Percentiles rank a stretch among this genome's conserved stretches.
These are phyloP conservation scores for Ophiostoma perfectum DNA, from an alignment of 2,329 filamentous ascomycete species.

Conservation along the genomic window DNA sequence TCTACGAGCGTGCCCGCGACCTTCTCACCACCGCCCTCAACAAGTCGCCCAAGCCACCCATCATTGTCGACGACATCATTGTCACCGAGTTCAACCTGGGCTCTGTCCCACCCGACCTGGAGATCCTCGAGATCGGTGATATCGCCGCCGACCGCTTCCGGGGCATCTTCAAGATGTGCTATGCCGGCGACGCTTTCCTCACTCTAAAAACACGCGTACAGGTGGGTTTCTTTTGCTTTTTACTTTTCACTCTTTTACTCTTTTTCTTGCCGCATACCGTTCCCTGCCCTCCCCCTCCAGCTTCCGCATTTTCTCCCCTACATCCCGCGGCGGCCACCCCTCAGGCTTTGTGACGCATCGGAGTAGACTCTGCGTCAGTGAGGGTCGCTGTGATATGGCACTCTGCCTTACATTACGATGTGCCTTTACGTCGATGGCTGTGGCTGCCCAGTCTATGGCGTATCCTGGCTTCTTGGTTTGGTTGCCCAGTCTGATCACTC, in stretches of 20 bases:
- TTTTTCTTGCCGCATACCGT: not conserved
- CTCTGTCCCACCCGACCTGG: constrained; percentile 86
- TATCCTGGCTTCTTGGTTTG: not conserved
- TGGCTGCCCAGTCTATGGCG: not conserved
- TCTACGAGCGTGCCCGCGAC: constrained; percentile 85
- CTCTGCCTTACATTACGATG: not conserved
- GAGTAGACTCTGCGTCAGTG: constrained; percentile 5
- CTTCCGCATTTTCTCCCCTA: not conserved
- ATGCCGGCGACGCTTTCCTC: constrained; percentile 89
- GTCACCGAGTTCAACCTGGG: constrained; percentile 97
- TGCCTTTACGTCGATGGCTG: not conserved
- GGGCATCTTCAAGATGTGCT: constrained; percentile 99
- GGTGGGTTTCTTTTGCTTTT: constrained; percentile 44
- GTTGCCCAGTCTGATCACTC: too few relatives aligned
- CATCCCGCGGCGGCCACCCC: not conserved
- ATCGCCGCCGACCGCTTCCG: constrained; percentile 94
- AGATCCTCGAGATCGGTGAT: constrained; percentile 96
- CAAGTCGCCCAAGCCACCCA: constrained; percentile 95
- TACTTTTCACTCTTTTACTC: not conserved
- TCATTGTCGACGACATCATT: constrained; percentile 98
- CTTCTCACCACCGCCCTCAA: constrained; percentile 92
- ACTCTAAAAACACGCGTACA: constrained; percentile 95
- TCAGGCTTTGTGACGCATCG: constrained; percentile 6
- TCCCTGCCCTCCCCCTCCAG: constrained; percentile 15
- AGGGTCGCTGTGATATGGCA: not conserved